Base-by-base conservation (phyloP, 805 yeast species). In the Metschnikowia similis region DNA sequence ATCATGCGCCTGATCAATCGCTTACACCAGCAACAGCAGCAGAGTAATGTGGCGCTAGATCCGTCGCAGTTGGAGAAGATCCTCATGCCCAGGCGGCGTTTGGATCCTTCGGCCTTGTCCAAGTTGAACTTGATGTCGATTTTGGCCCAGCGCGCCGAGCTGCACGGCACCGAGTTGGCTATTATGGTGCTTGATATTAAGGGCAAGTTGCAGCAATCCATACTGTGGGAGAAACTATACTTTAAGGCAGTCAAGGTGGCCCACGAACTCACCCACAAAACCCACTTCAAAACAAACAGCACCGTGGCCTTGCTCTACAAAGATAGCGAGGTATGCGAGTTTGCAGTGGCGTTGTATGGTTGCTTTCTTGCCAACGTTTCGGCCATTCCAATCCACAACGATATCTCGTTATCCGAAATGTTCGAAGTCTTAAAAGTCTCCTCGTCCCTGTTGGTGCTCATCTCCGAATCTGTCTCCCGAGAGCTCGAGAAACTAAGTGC, bases 331-430 rank as follows among this genome's bases (percentile, higher is more conserved):
- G 83, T 88, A 2, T 77, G 87, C 10, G 98, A 94, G 55, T 92
- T 91, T 64, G 80, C 88, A 0, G 81, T 87, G 1, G 95, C 98
- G 0, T 66, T 94, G 17, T 79, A 89, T 64, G 99, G 97, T 6
- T 91, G 97, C 63, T 88, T 92, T 56, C 72, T 92, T 49, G 96
- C 97, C 1, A 96, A 96, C 2, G 86, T 89, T 41, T 91, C 94
- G 2, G 98, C 98, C 0, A 92, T 94, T 5, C 99, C 99, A 0
- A 82, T 94, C 38, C 87, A 87, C 48, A 84, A 89, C 51, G 87
- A 83, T 48, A 77, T 82, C 28, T 84, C 85, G 31, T 69, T 84
- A 28, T 72, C 73, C 38, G 96, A 90, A 55, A 82, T 90, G 52
- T 75, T 81, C 11, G 83, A 82, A 52, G 85, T 91, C 32, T 80